Evolutionary conservation across 2,329 filamentous ascomycete genomes (phyloP).

Genomic region (Myriosclerotinia scirpicola): DNA sequence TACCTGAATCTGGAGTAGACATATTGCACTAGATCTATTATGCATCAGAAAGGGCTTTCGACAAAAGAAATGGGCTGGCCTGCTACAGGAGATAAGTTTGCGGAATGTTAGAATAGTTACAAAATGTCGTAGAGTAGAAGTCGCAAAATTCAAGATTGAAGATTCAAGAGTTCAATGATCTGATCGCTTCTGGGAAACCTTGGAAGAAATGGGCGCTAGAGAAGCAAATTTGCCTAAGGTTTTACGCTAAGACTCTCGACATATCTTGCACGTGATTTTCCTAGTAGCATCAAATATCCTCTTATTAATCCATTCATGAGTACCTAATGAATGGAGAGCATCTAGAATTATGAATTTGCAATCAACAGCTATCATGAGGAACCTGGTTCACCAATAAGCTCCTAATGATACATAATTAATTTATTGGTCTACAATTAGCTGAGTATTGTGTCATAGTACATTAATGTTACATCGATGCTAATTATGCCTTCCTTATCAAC

Average conservation of each 20-base stretch:
- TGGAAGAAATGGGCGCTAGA: slow-evolving; percentile 7
- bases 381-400: neutral
- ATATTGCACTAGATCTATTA: slow-evolving; percentile 24
- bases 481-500: slow-evolving; percentile 15
- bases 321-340: too few relatives aligned
- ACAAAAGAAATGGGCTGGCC: slow-evolving; percentile 22
- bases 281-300: too few relatives aligned
- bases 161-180: neutral
- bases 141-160: slow-evolving; percentile 9
- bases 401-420: neutral
- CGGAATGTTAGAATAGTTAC: slow-evolving; percentile 9
- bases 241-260: neutral
- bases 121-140: slow-evolving; percentile 1
- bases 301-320: too few relatives aligned
- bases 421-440: slow-evolving; percentile 8
- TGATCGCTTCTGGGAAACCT: slow-evolving; percentile 6
- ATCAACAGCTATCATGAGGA: neutral
- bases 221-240: neutral
- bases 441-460: slow-evolving; percentile 22
- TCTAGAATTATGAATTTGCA: neutral
- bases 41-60: slow-evolving; percentile 23
- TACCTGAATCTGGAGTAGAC: slow-evolving; percentile 22
- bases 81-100: slow-evolving; percentile 14
- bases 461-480: slow-evolving; percentile 22
- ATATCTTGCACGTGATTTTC: neutral